Conservation (phyloP, 768 basidiomycete genomes). For the Asterophora lycoperdoides region DNA sequence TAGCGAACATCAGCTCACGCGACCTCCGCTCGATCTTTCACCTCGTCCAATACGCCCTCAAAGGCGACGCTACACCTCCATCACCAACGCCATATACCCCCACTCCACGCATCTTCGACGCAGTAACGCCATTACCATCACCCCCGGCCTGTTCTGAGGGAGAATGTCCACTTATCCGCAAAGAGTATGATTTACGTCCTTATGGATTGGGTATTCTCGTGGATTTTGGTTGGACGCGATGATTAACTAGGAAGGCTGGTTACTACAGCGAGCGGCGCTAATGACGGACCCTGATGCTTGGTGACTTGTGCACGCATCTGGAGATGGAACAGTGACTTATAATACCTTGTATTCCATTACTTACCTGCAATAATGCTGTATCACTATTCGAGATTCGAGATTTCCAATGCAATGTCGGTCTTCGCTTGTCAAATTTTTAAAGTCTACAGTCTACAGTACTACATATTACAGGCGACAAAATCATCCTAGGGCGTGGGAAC, state of each 20-base stretch:
- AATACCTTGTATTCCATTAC: slow-evolving; percentile 17
- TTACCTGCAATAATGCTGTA: slow-evolving; percentile 14
- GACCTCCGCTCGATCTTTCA: slow-evolving; percentile 17
- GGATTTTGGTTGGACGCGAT: slow-evolving; percentile 67
- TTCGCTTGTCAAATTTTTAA: background rate
- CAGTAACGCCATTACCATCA: slow-evolving; percentile 9
- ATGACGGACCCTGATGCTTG: background rate
- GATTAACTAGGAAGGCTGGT: background rate
- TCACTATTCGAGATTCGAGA: slow-evolving; percentile 2
- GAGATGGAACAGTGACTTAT: slow-evolving; percentile 13
- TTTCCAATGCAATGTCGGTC: background rate
- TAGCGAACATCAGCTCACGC: background rate
- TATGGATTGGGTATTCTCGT: slow-evolving; percentile 70
- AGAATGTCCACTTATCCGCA: slow-evolving; percentile 30
- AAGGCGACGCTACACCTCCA: slow-evolving; percentile 4
- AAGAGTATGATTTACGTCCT: slow-evolving; percentile 67
- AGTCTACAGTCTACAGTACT: background rate
- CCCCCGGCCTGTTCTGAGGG: slow-evolving; percentile 10
- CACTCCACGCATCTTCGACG: slow-evolving; percentile 8
- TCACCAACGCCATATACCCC: slow-evolving; percentile 4
- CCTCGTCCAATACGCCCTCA: slow-evolving; percentile 11
- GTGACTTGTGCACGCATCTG: slow-evolving; percentile 5
- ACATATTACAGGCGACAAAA: background rate
- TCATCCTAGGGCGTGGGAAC: slow-evolving; percentile 17
- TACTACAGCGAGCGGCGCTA: background rate